Conservation (phyloP, 768 basidiomycete species). For the Neoboletus brunneissimus region DNA sequence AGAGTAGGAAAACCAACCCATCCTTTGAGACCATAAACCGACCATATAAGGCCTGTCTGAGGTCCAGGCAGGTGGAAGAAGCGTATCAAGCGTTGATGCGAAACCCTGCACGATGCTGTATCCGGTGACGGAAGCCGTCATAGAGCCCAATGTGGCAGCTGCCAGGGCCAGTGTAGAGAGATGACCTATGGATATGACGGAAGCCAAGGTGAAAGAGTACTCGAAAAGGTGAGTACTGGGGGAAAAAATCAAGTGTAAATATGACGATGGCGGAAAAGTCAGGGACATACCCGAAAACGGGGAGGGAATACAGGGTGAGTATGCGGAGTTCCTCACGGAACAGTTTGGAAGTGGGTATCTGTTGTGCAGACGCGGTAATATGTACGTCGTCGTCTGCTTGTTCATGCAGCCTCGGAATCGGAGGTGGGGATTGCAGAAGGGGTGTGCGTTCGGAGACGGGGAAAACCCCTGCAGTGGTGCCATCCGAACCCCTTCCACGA, state of each 20-base stretch:
- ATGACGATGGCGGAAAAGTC: neutral
- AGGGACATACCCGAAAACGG: conserved; percentile 64
- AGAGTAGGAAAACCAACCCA: conserved; percentile 50
- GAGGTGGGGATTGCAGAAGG: conserved; percentile 44
- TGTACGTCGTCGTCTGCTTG: conserved; percentile 30
- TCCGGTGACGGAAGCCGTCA: conserved; percentile 61
- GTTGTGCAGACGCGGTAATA: conserved; percentile 13
- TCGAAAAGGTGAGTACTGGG: conserved; percentile 76
- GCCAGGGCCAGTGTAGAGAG: conserved; percentile 88
- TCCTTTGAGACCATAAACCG: conserved; percentile 88
- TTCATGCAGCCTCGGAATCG: conserved; percentile 58
- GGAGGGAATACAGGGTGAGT: conserved; percentile 61
- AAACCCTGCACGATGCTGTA: conserved; percentile 78
- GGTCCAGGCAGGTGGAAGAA: conserved; percentile 95
- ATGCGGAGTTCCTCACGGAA: conserved; percentile 60
- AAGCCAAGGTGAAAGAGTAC: conserved; percentile 79
- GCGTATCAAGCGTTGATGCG: conserved; percentile 82
- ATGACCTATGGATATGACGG: conserved; percentile 88
- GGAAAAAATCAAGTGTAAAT: neutral
- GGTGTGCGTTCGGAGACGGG: conserved; percentile 53
- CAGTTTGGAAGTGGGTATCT: conserved; percentile 27
- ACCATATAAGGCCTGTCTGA: conserved; percentile 79
- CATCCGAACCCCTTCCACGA: neutral
- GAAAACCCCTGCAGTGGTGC: neutral
- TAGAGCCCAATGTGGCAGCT: conserved; percentile 69